Evolutionary conservation across 2,329 filamentous ascomycete species (phyloP), one percentile per base, ranked within the genome.

Genomic region (Alternaria hordeiaustralica): DNA sequence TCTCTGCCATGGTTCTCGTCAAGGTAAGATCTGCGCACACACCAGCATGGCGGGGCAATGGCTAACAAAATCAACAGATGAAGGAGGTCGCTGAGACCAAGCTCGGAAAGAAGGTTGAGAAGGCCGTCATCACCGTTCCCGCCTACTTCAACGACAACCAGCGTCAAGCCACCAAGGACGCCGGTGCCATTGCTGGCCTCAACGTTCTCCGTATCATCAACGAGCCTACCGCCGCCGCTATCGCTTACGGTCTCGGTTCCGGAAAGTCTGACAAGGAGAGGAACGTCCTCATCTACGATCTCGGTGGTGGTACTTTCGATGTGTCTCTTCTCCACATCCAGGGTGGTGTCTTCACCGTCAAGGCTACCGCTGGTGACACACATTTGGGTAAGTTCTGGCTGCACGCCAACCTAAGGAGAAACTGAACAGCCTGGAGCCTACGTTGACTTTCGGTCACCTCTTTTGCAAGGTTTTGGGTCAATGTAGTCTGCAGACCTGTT

Each of bases 131-230:
- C 84, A 99, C 96, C 68, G 96, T 98, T 63, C 96, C 96, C 63
- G 96, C 96, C 81, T 99, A 99, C 89, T 99, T 99, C 93, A 98
- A 98, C 89, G 96, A 99, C 90, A 97, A 97, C 88, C 96, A 99
- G 88, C 92, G 96, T 86, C 96, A 98, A 86, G 93, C 96, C 73
- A 99, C 96, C 86, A 98, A 98, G 91, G 96, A 98, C 81, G 96
- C 96, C 73, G 96, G 96, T 90, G 92, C 95, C 82, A 99, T 99
- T 80, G 87, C 95, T 79, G 96, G 95, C 76, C 90, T 99, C 69
- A 97, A 98, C 86, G 94, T 99, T 75, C 94, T 99, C 84, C 94
- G 96, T 89, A 98, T 99, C 87, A 98, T 99, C 87, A 99, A 99
- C 90, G 96, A 99, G 88, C 96, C 96, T 66, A 99, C 96, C 70